phyloP scores from a whole-genome alignment of 306 rosid species.

The Oemleria cerasiformis region DNA sequence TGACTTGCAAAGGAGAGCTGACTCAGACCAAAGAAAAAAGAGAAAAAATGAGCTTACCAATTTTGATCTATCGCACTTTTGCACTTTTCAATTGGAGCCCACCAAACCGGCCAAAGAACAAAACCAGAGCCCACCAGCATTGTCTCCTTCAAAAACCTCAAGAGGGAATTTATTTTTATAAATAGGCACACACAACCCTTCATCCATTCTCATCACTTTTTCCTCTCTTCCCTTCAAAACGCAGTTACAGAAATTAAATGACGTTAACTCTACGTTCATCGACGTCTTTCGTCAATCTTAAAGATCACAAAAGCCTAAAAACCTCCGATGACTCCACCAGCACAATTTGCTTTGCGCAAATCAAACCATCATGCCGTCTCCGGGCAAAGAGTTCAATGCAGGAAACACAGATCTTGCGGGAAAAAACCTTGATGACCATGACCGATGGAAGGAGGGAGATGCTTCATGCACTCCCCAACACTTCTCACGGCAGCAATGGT shows the following conservation, averaged over 20 bases:
- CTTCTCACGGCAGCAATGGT: conserved; percentile 15
- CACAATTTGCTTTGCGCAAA: conserved; percentile 37
- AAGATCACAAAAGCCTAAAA: conserved; percentile 42
- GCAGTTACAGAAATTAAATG: conserved; percentile 35
- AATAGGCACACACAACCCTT: conserved; percentile 21
- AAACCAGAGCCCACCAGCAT: too few relatives aligned
- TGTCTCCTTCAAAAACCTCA: background rate
- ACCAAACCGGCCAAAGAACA: background rate
- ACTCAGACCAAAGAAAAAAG: background rate
- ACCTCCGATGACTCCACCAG: conserved; percentile 26
- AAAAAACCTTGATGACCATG: background rate
- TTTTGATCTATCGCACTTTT: conserved; percentile 25
- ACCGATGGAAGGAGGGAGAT: conserved; percentile 38
- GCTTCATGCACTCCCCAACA: conserved; percentile 40
- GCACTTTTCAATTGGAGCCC: conserved; percentile 48
- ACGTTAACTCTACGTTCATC: conserved; percentile 63
- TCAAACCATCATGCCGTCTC: conserved; percentile 33
- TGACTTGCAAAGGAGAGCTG: conserved; percentile 17
- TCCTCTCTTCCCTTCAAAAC: conserved; percentile 10
- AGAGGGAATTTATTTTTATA: conserved; percentile 24
- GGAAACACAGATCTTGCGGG: conserved; percentile 24
- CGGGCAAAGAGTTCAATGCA: conserved; percentile 40
- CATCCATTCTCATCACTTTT: conserved; percentile 25
- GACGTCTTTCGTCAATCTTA: conserved; percentile 46
- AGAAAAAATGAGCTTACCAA: conserved; percentile 1